Conservation (phyloP, 208 protist genomes). For the Histomonas meleagridis region DNA sequence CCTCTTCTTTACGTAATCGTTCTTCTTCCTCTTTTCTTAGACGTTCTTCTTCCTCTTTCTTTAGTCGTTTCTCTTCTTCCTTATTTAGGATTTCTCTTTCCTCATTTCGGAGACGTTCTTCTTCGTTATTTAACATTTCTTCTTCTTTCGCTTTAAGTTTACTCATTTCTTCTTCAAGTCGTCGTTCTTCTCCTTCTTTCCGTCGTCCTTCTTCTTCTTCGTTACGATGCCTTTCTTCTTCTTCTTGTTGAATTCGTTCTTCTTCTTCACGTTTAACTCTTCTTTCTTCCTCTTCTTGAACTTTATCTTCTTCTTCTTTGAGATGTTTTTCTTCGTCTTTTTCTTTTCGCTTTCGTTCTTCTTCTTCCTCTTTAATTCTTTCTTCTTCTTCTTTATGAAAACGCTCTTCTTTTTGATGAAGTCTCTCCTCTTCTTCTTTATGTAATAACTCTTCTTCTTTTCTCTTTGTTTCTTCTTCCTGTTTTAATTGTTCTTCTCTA, state of each 20-base stretch:
- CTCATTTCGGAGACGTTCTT: too few species aligned
- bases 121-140: too few species aligned
- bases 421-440: slow-evolving; percentile 32
- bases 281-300: not conserved
- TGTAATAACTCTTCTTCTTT: slow-evolving; percentile 8
- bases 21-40: too few species aligned
- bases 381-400: slow-evolving; percentile 28
- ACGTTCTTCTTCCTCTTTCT: too few species aligned
- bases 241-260: not conserved
- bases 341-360: slow-evolving; percentile 33
- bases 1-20: too few species aligned
- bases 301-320: not conserved
- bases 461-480: slow-evolving; percentile 29
- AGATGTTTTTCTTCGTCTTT: not conserved
- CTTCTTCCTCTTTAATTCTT: not conserved
- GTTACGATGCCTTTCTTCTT: not conserved
- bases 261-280: not conserved
- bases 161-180: not conserved
- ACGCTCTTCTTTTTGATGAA: not conserved
- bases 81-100: too few species aligned
- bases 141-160: too few species aligned
- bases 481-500: slow-evolving; percentile 30
- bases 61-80: too few species aligned
- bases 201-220: not conserved
- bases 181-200: not conserved